These are phyloP conservation scores for Cucurbita maxima DNA, from an alignment of 306 rosid species.

Conservation along the genomic window DNA sequence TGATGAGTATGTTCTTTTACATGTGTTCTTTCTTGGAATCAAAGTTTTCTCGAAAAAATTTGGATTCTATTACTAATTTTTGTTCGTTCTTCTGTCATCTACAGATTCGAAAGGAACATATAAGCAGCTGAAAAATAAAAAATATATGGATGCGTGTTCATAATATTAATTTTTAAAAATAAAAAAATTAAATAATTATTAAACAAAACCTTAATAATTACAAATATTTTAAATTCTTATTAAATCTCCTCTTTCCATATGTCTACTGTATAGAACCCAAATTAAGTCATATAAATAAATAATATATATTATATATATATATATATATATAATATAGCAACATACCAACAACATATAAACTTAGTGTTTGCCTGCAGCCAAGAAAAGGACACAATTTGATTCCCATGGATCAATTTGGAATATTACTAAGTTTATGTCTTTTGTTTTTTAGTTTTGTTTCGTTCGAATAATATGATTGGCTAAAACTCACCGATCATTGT, in stretches of 20 bases:
- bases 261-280: neutral
- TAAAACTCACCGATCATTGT: too few relatives aligned
- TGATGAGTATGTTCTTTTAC: neutral
- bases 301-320: neutral
- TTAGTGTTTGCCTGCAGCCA: neutral
- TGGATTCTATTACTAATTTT: neutral
- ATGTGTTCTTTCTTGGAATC: neutral
- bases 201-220: too few relatives aligned
- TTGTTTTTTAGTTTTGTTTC: too few relatives aligned
- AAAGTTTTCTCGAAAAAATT: neutral
- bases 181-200: too few relatives aligned
- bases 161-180: too few relatives aligned
- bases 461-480: neutral
- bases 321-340: neutral
- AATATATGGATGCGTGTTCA: too few relatives aligned
- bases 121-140: neutral
- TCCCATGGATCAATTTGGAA: neutral
- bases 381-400: neutral
- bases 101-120: too few relatives aligned
- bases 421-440: neutral
- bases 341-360: neutral
- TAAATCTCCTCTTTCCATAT: neutral
- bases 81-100: neutral
- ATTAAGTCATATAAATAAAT: too few relatives aligned
- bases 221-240: neutral